phyloP scores from a whole-genome alignment of 2,329 filamentous ascomycete genomes.

The Alternaria solani region DNA sequence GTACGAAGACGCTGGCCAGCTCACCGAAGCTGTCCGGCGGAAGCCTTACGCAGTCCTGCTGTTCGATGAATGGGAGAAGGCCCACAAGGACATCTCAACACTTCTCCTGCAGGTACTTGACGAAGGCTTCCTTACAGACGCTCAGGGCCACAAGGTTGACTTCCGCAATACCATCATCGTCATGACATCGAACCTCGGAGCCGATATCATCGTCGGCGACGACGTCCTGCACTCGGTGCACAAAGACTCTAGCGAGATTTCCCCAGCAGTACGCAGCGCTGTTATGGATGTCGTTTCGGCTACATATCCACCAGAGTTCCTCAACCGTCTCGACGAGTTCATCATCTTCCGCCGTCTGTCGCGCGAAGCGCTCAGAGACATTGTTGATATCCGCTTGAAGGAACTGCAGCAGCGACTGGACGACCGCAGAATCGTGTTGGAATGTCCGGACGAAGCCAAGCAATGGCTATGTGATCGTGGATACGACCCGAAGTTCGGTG shows the following conservation, averaged over 20 bases:
- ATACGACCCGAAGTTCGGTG: slow-evolving; percentile 91
- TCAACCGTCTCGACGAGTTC: slow-evolving; percentile 96
- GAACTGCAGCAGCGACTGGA: slow-evolving; percentile 86
- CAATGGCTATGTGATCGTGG: slow-evolving; percentile 88
- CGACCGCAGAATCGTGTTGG: slow-evolving; percentile 81
- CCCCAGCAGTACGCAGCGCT: slow-evolving; percentile 74
- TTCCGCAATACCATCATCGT: slow-evolving; percentile 98
- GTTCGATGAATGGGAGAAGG: slow-evolving; percentile 98
- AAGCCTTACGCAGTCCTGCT: slow-evolving; percentile 95
- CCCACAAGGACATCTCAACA: slow-evolving; percentile 91
- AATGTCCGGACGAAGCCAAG: slow-evolving; percentile 75
- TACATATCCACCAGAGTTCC: slow-evolving; percentile 86
- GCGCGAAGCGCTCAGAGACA: slow-evolving; percentile 79
- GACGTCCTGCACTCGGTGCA: slow-evolving; percentile 70
- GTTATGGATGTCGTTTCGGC: slow-evolving; percentile 88
- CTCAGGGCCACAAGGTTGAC: slow-evolving; percentile 95
- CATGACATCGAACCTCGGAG: slow-evolving; percentile 92
- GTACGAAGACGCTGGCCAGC: slow-evolving; percentile 94
- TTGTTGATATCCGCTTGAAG: slow-evolving; percentile 87
- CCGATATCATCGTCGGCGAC: slow-evolving; percentile 84
- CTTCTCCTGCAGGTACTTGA: slow-evolving; percentile 93
- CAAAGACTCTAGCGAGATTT: slow-evolving; percentile 67
- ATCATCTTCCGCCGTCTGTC: slow-evolving; percentile 93
- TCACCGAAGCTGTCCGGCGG: slow-evolving; percentile 92
- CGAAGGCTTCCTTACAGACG: slow-evolving; percentile 93